A percentile compares a stretch with the other conserved stretches of the same genome.
phyloP scores from a whole-genome alignment of 495 filamentous ascomycete species.

The Aspergillus steynii region DNA sequence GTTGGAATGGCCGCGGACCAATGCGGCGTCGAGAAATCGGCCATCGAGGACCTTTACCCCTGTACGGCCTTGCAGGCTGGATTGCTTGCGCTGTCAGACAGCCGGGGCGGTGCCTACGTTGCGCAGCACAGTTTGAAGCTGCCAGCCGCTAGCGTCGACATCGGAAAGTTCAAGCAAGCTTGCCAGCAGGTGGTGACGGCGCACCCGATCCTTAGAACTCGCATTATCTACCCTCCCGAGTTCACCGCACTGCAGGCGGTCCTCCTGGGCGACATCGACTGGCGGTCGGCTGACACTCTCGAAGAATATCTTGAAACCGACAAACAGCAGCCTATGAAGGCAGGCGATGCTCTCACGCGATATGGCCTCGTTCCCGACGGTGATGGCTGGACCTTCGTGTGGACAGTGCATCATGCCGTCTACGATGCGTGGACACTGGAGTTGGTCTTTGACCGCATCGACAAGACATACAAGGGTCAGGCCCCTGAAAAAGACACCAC shows the following conservation, averaged over 20 bases:
- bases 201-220: constrained; percentile 43
- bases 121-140: constrained; percentile 33
- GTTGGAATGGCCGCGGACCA: constrained; percentile 8
- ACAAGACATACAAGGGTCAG: constrained; percentile 12
- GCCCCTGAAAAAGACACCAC: background rate
- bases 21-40: constrained; percentile 9
- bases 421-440: constrained; percentile 32
- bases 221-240: constrained; percentile 29
- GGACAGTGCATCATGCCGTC: constrained; percentile 32
- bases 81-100: constrained; percentile 49
- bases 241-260: constrained; percentile 12
- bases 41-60: constrained; percentile 26
- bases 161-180: constrained; percentile 35
- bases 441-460: constrained; percentile 13
- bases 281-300: constrained; percentile 5
- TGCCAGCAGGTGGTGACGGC: constrained; percentile 35
- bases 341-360: constrained; percentile 45
- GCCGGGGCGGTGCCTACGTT: constrained; percentile 30
- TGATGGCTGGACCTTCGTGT: constrained; percentile 22
- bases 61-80: constrained; percentile 63
- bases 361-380: constrained; percentile 36
- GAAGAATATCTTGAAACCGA: constrained; percentile 36
- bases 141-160: constrained; percentile 20
- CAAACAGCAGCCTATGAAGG: constrained; percentile 37
- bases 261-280: constrained; percentile 7